phyloP scores from a whole-genome alignment of 495 filamentous ascomycete genomes.

The Penicillium mononematosum region DNA sequence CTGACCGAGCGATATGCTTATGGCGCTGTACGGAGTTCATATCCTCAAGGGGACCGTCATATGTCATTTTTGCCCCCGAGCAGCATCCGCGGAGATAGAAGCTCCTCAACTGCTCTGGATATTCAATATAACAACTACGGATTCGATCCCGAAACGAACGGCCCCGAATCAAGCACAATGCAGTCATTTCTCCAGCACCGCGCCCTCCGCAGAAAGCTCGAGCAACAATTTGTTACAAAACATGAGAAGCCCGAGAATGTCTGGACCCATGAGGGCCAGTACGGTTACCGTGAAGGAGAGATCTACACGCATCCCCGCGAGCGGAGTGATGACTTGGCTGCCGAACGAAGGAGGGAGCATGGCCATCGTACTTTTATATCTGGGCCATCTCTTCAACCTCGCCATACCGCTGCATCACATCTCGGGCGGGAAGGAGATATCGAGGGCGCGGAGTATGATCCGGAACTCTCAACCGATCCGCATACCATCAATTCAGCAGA shows the following conservation, averaged over 20 bases:
- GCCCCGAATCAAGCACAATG: constrained; percentile 21
- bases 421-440: constrained; percentile 20
- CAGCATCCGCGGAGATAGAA: neutral
- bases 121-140: neutral
- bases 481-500: constrained; percentile 25
- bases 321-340: constrained; percentile 5
- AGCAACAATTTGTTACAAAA: constrained; percentile 29
- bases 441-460: constrained; percentile 13
- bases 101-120: neutral
- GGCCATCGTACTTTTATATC: constrained; percentile 14
- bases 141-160: neutral
- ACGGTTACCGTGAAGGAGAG: constrained; percentile 15
- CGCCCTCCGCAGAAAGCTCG: constrained; percentile 34
- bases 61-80: constrained; percentile 11
- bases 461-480: constrained; percentile 14
- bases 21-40: constrained; percentile 4
- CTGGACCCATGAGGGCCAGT: constrained; percentile 20
- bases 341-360: constrained; percentile 14
- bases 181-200: constrained; percentile 39
- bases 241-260: constrained; percentile 14
- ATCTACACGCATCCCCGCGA: constrained; percentile 13
- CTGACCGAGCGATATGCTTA: constrained; percentile 9
- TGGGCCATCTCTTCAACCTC: constrained; percentile 16
- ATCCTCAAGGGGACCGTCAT: constrained; percentile 4
- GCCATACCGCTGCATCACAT: constrained; percentile 14